Evolutionary conservation across 116 monocot genomes (phyloP).

Genomic region (Iris pallida): DNA sequence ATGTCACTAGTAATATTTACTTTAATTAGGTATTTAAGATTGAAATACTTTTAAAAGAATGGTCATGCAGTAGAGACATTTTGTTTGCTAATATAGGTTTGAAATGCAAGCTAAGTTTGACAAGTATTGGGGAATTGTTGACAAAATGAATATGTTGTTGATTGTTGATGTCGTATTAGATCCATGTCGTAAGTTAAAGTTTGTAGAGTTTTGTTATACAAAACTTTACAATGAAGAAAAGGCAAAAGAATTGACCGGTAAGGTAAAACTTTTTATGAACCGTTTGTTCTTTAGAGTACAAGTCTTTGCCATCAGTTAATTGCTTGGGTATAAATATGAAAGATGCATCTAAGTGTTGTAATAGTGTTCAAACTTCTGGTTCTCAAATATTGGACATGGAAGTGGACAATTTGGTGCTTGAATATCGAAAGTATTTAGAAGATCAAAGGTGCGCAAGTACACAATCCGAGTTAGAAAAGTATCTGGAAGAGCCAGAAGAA

Average conservation of each 20-base stretch:
- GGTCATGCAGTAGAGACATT: too few species aligned
- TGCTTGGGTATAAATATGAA: too few species aligned
- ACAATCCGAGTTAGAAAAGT: constrained; percentile 2
- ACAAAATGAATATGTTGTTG: too few species aligned
- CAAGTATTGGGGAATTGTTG: too few species aligned
- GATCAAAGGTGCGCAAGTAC: too few species aligned
- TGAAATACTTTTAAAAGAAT: too few species aligned
- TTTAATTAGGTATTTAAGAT: neutral
- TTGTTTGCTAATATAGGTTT: too few species aligned
- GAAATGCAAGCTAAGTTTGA: too few species aligned
- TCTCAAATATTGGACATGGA: neutral
- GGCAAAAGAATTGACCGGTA: too few species aligned
- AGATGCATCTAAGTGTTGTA: too few species aligned
- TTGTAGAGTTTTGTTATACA: neutral
- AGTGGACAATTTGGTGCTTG: neutral
- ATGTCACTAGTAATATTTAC: neutral
- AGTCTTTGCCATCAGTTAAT: too few species aligned
- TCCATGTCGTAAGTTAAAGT: neutral
- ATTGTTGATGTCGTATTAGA: neutral
- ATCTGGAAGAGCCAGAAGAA: neutral
- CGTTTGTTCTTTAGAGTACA: neutral
- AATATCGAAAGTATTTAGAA: neutral
- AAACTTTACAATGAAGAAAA: too few species aligned
- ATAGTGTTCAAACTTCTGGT: neutral
- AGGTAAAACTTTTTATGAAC: neutral